Evolutionary conservation across 2,329 filamentous ascomycete genomes (phyloP).

Genomic region (Hypoxylon sp.): DNA sequence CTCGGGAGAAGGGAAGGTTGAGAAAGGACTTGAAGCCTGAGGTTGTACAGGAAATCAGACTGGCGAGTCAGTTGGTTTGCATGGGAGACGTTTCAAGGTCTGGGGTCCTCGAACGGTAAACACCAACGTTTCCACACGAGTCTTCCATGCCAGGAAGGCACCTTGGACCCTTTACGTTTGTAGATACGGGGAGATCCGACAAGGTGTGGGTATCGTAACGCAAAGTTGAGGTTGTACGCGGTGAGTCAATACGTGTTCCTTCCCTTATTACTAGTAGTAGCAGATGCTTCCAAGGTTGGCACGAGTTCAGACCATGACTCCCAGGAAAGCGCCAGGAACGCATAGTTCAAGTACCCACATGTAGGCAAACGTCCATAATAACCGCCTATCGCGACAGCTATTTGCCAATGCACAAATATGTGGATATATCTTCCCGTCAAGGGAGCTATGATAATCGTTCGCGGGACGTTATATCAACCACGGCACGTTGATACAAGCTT

Average conservation of each 20-base stretch:
- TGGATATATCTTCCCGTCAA: too few species aligned
- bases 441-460: too few species aligned
- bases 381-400: too few species aligned
- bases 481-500: not conserved
- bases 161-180: not conserved
- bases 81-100: not conserved
- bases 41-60: not conserved
- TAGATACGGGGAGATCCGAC: not conserved
- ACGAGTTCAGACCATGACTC: not conserved
- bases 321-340: too few species aligned
- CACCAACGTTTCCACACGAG: too few species aligned
- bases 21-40: not conserved
- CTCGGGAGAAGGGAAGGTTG: not conserved
- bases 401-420: too few species aligned
- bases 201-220: not conserved
- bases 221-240: not conserved
- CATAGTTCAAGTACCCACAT: too few species aligned
- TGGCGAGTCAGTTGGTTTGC: not conserved
- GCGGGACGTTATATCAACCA: not conserved
- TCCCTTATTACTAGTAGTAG: not conserved
- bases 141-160: not conserved
- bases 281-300: too few species aligned
- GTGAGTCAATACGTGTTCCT: not conserved
- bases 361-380: too few species aligned
- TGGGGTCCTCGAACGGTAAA: too few species aligned